Evolutionary conservation across 306 rosid species (phyloP), one percentile per base, ranked within the genome.

Genomic region (Cucurbita maxima): DNA sequence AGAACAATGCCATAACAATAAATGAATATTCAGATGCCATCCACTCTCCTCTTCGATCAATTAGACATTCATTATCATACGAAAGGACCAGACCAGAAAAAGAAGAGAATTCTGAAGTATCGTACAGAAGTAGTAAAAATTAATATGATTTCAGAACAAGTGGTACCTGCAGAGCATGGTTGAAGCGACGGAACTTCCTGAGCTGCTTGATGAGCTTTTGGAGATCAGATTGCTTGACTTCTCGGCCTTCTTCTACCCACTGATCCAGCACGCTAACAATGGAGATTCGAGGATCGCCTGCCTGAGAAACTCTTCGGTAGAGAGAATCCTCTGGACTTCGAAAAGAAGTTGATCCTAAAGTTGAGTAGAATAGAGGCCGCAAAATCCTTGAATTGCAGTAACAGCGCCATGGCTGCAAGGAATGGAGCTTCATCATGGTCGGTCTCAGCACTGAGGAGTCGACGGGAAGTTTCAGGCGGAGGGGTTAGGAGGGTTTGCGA

Each of bases 81-180:
- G 34, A 67, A 44, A 64, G 52, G n/a, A 15, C 72, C 18, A 66
- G 16, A 25, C 18, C 18, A 30, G 64, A 58, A 13, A 37, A 14
- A 5, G 22, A 30, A 67, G 18, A 67, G 10, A 45, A 67, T 20
- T 45, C 5, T 67, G 15, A 44, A 44, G 72, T 30, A 36, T 7
- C 8, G 47, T 36, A 36, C 67, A 58, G 25, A 59, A 59, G 44
- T 30, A 34, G 66, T 34, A 40, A 53, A 6, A 41, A 56, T 7
- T 15, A 5, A 22, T 4, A 67, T 20, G 8, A 18, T 41, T 44
- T 10, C 22, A 25, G 36, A 48, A 16, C 7, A 13, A 59, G 60
- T 19, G 18, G 44, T 37, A 89, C 92, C 88, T 88, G 87, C 43
- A 91, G 91, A 77, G 97, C 97, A 30, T 88, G 97, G 1, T 51